These are phyloP conservation scores for Gryganskiella cystojenkinii DNA, from an alignment of 192 early-diverging fungal species.

Conservation along the genomic window DNA sequence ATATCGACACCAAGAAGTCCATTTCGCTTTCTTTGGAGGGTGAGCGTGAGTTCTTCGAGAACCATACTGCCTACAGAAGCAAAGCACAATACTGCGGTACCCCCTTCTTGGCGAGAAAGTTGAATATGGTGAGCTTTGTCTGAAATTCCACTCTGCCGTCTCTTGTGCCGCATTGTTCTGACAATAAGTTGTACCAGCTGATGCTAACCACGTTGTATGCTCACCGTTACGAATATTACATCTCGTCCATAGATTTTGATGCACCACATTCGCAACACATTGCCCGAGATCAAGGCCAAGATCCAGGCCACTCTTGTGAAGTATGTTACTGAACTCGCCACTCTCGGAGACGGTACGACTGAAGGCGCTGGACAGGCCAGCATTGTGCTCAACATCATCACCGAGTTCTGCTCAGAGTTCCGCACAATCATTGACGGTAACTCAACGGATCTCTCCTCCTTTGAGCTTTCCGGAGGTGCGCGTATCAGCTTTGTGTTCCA, in stretches of 20 bases:
- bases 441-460: conserved; percentile 92
- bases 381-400: conserved; percentile 96
- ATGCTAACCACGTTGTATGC: too few relatives aligned
- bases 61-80: conserved; percentile 91
- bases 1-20: conserved; percentile 94
- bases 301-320: conserved; percentile 87
- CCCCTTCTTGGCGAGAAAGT: conserved; percentile 95
- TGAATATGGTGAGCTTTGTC: conserved; percentile 82
- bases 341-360: conserved; percentile 91
- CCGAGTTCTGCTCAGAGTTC: conserved; percentile 99
- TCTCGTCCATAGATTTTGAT: conserved; percentile 82
- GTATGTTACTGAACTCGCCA: conserved; percentile 86
- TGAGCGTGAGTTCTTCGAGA: conserved; percentile 95
- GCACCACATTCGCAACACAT: conserved; percentile 98
- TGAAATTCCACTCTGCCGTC: neutral
- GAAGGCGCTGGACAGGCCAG: conserved; percentile 85
- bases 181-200: too few relatives aligned
- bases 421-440: conserved; percentile 96
- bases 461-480: conserved; percentile 97
- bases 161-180: too few relatives aligned
- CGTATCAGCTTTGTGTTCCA: conserved; percentile 99
- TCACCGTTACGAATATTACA: too few relatives aligned
- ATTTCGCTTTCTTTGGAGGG: conserved; percentile 89
- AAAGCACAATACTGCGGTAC: conserved; percentile 99
- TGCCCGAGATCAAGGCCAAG: conserved; percentile 99